Percentiles rank a stretch among this genome's conserved stretches.
Conservation (phyloP, 106 monocot species). For the Acorus calamus region DNA sequence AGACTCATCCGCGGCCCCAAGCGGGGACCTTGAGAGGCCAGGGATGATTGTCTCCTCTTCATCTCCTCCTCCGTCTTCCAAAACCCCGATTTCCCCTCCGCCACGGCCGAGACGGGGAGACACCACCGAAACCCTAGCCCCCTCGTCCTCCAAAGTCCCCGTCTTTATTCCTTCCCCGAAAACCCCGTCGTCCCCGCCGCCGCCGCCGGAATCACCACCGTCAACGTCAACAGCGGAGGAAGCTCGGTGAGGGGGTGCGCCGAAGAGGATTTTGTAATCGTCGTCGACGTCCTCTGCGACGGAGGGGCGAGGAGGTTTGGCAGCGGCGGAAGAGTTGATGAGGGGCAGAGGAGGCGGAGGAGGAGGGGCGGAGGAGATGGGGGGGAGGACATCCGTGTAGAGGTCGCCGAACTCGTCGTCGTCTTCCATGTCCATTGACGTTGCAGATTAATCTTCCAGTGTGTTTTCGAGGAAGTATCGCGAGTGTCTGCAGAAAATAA, state of each 20-base stretch:
- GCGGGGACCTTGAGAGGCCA: constrained; percentile 29
- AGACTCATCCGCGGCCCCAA: constrained; percentile 1
- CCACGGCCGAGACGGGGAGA: not conserved
- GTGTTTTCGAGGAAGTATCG: too few species aligned
- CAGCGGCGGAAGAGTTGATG: too few species aligned
- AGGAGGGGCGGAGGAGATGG: too few species aligned
- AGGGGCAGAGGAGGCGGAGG: too few species aligned
- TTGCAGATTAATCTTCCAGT: too few species aligned
- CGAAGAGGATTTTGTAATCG: constrained; percentile 3
- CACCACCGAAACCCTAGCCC: not conserved
- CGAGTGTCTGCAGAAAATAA: too few species aligned
- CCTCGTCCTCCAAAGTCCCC: constrained; percentile 31
- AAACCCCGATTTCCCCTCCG: constrained; percentile 2
- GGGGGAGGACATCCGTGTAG: too few species aligned
- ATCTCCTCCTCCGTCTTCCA: constrained; percentile 9
- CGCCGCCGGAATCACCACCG: constrained; percentile 5
- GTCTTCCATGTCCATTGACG: too few species aligned
- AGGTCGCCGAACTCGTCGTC: too few species aligned
- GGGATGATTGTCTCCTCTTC: constrained; percentile 37
- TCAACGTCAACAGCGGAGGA: not conserved
- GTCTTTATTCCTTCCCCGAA: constrained; percentile 33
- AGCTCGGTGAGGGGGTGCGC: not conserved
- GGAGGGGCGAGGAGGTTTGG: too few species aligned
- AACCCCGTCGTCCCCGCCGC: constrained; percentile 42
- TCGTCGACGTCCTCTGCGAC: constrained; percentile 3